Conservation (phyloP, 352 stramenopile species). For the Globisporangium camurandrum region DNA sequence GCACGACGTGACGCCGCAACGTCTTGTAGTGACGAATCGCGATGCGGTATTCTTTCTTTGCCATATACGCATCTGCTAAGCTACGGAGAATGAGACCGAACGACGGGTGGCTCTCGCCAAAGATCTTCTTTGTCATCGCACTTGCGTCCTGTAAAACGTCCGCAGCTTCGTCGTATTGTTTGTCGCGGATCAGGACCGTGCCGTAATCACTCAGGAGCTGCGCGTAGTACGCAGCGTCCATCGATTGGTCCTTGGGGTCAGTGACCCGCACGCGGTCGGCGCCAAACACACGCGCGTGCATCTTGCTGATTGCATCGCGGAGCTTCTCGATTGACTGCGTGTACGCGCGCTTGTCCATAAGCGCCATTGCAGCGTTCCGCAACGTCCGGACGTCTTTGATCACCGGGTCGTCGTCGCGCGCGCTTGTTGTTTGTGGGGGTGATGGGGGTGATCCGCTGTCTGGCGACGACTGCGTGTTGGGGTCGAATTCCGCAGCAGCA, state of each 20-base stretch:
- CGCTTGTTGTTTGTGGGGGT: slow-evolving; percentile 5
- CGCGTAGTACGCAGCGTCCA: slow-evolving; percentile 67
- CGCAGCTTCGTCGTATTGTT: slow-evolving; percentile 69
- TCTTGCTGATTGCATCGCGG: slow-evolving; percentile 51
- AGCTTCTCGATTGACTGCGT: slow-evolving; percentile 44
- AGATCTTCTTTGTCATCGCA: slow-evolving; percentile 66
- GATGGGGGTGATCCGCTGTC: too few relatives aligned
- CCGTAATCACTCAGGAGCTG: slow-evolving; percentile 81
- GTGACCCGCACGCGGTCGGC: slow-evolving; percentile 33
- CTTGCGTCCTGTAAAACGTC: slow-evolving; percentile 73
- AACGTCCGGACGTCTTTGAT: slow-evolving; percentile 59
- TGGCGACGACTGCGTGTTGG: too few relatives aligned
- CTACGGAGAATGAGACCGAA: slow-evolving; percentile 66
- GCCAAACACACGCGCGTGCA: slow-evolving; percentile 70
- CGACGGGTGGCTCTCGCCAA: slow-evolving; percentile 73
- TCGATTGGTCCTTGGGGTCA: slow-evolving; percentile 45
- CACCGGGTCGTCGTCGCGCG: slow-evolving; percentile 31
- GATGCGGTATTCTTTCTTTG: slow-evolving; percentile 60
- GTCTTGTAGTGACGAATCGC: slow-evolving; percentile 64
- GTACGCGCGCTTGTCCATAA: slow-evolving; percentile 60
- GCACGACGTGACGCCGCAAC: slow-evolving; percentile 61
- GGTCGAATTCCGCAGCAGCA: too few relatives aligned
- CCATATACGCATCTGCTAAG: slow-evolving; percentile 75
- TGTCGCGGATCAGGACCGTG: slow-evolving; percentile 57
- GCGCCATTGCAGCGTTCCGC: slow-evolving; percentile 68